These are phyloP conservation scores for Phialemonium atrogriseum DNA, from an alignment of 2,329 filamentous ascomycete species.

Conservation along the genomic window DNA sequence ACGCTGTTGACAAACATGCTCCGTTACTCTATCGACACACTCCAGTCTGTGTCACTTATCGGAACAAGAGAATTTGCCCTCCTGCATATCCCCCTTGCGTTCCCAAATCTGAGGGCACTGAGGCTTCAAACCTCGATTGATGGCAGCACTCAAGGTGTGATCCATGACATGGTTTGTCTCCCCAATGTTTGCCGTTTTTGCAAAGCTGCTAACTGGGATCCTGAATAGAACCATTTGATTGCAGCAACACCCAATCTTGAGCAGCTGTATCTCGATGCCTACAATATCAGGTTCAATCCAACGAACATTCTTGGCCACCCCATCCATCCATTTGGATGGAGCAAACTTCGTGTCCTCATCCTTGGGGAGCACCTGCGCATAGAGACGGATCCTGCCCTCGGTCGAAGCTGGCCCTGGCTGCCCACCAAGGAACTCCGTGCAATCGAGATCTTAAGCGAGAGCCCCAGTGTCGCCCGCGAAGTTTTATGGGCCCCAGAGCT, in stretches of 20 bases:
- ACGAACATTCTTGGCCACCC: too few relatives aligned
- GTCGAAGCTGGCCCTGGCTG: too few relatives aligned
- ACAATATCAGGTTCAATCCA: too few relatives aligned
- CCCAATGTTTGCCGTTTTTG: neutral
- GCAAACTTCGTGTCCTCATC: neutral
- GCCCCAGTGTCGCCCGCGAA: neutral
- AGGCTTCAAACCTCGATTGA: neutral
- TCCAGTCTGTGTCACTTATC: too few relatives aligned
- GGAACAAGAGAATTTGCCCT: too few relatives aligned
- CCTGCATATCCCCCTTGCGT: neutral
- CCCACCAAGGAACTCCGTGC: too few relatives aligned
- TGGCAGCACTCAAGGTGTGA: neutral
- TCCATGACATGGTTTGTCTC: neutral
- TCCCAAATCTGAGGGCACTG: neutral
- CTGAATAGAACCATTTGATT: conserved; percentile 4
- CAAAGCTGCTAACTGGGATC: conserved; percentile 2
- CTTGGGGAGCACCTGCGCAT: neutral
- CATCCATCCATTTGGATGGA: neutral
- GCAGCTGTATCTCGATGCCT: conserved; percentile 6
- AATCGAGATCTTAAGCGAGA: neutral
- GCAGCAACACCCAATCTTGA: conserved; percentile 9
- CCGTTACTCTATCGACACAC: too few relatives aligned
- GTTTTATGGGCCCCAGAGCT: too few relatives aligned
- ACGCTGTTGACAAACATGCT: too few relatives aligned
- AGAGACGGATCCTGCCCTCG: neutral